phyloP scores from a whole-genome alignment of 306 rosid species.

The Ormosia emarginata region DNA sequence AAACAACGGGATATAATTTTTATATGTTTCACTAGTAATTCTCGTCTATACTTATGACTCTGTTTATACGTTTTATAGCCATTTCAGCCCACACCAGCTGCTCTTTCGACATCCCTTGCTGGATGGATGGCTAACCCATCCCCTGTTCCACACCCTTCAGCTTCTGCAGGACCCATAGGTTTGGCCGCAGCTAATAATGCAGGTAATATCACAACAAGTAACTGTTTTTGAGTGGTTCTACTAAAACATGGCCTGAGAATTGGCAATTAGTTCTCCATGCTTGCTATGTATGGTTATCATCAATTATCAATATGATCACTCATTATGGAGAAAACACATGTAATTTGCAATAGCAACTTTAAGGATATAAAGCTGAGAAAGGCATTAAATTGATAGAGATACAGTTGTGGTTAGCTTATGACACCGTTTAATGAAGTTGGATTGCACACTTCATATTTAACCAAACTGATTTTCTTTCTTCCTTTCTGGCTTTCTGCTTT shows the following conservation, averaged over 20 bases:
- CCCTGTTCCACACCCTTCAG: slow-evolving; percentile 89
- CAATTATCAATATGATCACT: neutral
- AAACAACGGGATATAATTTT: neutral
- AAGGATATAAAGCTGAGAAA: slow-evolving; percentile 4
- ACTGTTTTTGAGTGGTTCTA: neutral
- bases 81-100: slow-evolving; percentile 85
- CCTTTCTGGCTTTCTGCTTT: slow-evolving; percentile 20
- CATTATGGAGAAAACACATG: slow-evolving; percentile 10
- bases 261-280: slow-evolving; percentile 7
- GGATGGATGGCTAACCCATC: slow-evolving; percentile 99
- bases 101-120: slow-evolving; percentile 88
- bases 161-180: slow-evolving; percentile 91
- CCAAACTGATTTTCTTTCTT: slow-evolving; percentile 21
- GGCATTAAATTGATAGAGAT: neutral
- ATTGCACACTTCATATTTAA: neutral
- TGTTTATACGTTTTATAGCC: slow-evolving; percentile 55
- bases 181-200: slow-evolving; percentile 67
- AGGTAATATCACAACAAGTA: slow-evolving; percentile 43
- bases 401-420: neutral
- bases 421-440: neutral
- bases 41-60: slow-evolving; percentile 24
- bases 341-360: neutral
- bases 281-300: neutral
- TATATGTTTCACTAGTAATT: neutral
- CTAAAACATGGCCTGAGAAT: neutral